phyloP scores from a whole-genome alignment of 371 early-diverging fungal species.

The Apophysomyces trapeziformis region DNA sequence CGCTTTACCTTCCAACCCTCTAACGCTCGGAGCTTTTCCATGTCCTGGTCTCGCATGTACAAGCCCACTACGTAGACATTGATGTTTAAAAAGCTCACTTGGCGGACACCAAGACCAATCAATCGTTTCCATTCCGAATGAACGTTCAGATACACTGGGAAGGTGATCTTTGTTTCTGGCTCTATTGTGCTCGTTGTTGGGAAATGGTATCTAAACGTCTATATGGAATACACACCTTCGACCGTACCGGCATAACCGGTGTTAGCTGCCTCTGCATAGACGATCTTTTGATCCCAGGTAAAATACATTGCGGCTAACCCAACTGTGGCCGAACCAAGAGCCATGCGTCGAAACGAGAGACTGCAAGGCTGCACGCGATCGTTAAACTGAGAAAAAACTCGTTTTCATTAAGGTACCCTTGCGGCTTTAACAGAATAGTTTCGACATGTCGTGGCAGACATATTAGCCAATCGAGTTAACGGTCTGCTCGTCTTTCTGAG shows the following conservation, averaged over 20 bases:
- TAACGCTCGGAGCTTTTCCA: slow-evolving; percentile 27
- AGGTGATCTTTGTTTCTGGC: slow-evolving; percentile 35
- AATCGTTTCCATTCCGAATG: slow-evolving; percentile 48
- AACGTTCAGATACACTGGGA: slow-evolving; percentile 43
- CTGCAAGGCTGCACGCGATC: not conserved
- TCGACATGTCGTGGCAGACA: not conserved
- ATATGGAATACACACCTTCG: slow-evolving; percentile 29
- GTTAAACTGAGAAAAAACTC: not conserved
- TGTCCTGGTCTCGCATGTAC: slow-evolving; percentile 59
- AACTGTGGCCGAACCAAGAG: not conserved
- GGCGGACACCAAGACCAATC: slow-evolving; percentile 70
- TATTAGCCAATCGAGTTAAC: not conserved
- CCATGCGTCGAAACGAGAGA: not conserved
- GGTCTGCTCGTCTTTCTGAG: slow-evolving; percentile 6
- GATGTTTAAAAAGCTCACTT: slow-evolving; percentile 70
- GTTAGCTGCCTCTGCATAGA: slow-evolving; percentile 28
- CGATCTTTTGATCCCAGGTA: slow-evolving; percentile 16
- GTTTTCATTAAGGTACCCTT: not conserved
- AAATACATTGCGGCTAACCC: slow-evolving; percentile 5
- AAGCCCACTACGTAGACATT: slow-evolving; percentile 71
- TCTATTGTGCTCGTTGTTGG: slow-evolving; percentile 17
- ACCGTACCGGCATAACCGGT: slow-evolving; percentile 37
- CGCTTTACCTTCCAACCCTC: slow-evolving; percentile 45
- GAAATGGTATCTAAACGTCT: not conserved
- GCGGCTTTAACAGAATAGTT: not conserved